Evolutionary conservation across 306 rosid genomes (phyloP), one percentile per base, ranked within the genome.

Genomic region (Lathyrus oleraceus): DNA sequence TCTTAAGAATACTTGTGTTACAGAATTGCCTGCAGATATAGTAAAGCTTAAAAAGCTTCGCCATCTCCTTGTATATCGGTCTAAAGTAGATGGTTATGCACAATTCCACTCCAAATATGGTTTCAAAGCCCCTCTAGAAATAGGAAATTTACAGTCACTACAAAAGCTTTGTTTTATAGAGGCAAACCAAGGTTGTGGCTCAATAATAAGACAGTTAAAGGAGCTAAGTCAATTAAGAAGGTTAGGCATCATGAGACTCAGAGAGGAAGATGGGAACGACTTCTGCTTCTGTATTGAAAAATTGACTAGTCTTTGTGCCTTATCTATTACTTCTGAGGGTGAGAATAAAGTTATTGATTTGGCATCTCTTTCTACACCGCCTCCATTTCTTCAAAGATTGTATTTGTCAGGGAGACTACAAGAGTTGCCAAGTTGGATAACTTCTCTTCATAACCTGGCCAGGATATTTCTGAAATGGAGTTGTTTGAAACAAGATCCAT

Each of bases 91-190:
- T 65, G 64, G 79, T 8, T 79, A 69, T 60, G 74, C 77, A 60
- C 39, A 78, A 35, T 72, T 84, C 58, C 51, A 66, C 60, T 61
- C 82, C 19, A 82, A 80, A 67, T 12, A 27, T 61, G 89, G 86
- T 12, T 76, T 73, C 47, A 79, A 70, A 65, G 30, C 52, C 23
- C 76, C 69, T 47, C 51, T 2, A 12, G 79, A 36, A 17, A 82
- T 85, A 73, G 86, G 86, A 25, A 63, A 51, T 9, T 57, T 85
- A 21, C 54, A 69, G 28, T 82, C 84, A 62, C 74, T 85, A 14
- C 86, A 85, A 45, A 85, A 82, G 78, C 86, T 85, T 53, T 73
- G 89, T 67, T 82, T 79, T 57, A 65, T 82, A 7, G 89, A 85
- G 74, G 86, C 74, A 42, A 65, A 76, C 70, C 82, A 73, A 30